Base-by-base conservation (phyloP, 768 basidiomycete genomes). In the Suillus clintonianus region DNA sequence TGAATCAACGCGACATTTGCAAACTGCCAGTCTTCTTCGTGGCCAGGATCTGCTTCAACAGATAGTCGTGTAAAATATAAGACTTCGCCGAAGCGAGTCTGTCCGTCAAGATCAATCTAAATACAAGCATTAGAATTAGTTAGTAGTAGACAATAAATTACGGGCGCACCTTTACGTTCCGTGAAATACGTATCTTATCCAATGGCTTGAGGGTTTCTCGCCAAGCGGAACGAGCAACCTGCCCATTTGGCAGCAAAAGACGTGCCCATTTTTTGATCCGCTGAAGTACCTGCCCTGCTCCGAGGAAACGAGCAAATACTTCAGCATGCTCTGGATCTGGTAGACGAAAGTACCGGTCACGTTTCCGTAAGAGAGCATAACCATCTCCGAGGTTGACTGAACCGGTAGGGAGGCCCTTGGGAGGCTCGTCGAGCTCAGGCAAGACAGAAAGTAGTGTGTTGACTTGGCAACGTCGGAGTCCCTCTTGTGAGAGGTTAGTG, bases 401-500 rank as follows among this genome's bases (percentile, higher is more conserved):
- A 7, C 45, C 13, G 2, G 22, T 24, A 5, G 45, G 45, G 14
- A 47, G 45, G 45, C 45, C 45, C 22, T 47, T 22, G n/a, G n/a
- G 45, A 22, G 22, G 22, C n/a, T 47, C 6, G 4, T 64, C 63
- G 17, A 68, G 63, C 19, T 45, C 39, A 27, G 68, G 68, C 24
- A 60, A 4, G 13, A 67, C 45, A 10, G 62, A 47, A 24, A 55
- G 50, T 0, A 69, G 60, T 2, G 62, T 55, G 37, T 70, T 70
- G 0, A 61, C 19, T 47, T 74, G 73, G 13, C 51, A 65, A 13
- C 63, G 65, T 0, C 65, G 62, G 5, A 75, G 13, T 17, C 62
- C 75, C 34, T 64, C 64, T 41, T 73, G 63, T n/a, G 73, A 39
- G 1, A 76, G 64, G 55, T 76, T 76, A 6, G 67, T 66, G 30